Percentiles rank a stretch among this genome's conserved stretches.
These are phyloP conservation scores for Parachlorella kessleri DNA, from an alignment of 139 green algal species.

Conservation along the genomic window DNA sequence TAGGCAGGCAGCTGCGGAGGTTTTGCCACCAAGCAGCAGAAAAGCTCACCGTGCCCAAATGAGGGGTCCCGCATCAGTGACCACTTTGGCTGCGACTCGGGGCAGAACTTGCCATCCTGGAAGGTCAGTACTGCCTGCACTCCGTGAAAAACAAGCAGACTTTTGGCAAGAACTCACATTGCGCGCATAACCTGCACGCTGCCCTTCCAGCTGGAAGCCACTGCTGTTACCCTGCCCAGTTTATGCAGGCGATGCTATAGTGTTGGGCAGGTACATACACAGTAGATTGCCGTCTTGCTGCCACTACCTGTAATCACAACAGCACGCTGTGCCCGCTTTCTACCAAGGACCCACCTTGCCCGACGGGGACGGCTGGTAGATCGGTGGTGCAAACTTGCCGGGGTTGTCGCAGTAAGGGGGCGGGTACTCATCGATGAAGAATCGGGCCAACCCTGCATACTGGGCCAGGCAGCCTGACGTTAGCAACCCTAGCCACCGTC, in stretches of 20 bases:
- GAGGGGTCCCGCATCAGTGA: slow-evolving; percentile 31
- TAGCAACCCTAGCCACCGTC: no score
- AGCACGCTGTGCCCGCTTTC: no score
- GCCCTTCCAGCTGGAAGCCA: background rate
- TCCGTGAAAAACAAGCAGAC: background rate
- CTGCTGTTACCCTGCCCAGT: no score
- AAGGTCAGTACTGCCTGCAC: slow-evolving; percentile 3
- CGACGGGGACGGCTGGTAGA: background rate
- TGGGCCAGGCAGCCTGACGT: no score
- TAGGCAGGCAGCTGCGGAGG: no score
- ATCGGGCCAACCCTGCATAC: slow-evolving; percentile 2
- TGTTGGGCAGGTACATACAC: no score
- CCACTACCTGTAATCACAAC: no score
- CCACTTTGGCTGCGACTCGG: slow-evolving; percentile 7
- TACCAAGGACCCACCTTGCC: slow-evolving; percentile 3
- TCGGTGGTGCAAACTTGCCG: background rate
- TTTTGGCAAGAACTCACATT: background rate
- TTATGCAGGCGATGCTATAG: no score
- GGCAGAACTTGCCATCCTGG: slow-evolving; percentile 5
- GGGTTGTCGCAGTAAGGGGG: slow-evolving; percentile 5
- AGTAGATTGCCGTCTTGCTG: no score
- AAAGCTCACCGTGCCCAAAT: slow-evolving; percentile 29
- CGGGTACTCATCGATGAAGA: background rate
- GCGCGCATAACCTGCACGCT: background rate
- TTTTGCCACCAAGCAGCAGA: no score